Conservation (phyloP, 805 yeast genomes). For the Lachancea fermentati region DNA sequence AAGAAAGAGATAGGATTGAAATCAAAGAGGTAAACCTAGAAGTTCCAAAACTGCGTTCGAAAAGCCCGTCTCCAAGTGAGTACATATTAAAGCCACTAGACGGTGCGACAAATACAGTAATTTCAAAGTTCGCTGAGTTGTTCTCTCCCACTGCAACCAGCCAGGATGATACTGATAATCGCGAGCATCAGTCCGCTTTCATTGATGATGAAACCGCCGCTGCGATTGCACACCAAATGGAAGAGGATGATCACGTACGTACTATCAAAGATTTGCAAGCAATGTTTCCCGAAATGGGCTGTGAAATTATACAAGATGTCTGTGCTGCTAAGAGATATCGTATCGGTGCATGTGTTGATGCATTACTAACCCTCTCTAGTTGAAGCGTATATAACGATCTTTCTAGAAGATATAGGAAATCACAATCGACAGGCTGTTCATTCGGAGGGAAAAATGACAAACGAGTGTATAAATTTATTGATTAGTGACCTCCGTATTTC, state of each 20-base stretch:
- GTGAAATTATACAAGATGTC: conserved; percentile 63
- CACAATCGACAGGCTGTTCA: conserved; percentile 7
- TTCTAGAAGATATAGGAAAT: conserved; percentile 5
- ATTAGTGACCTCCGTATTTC: too few species aligned
- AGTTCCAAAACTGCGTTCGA: not conserved
- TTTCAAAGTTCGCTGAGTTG: conserved; percentile 20
- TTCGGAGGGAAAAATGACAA: not conserved
- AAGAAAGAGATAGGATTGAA: not conserved
- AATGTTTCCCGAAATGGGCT: conserved; percentile 74
- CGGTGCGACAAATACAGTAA: conserved; percentile 22
- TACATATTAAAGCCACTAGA: conserved; percentile 23
- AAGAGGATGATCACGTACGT: conserved; percentile 40
- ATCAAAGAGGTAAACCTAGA: not conserved
- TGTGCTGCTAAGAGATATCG: conserved; percentile 58
- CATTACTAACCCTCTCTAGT: conserved; percentile 22
- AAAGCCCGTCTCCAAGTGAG: conserved; percentile 15
- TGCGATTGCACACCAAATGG: conserved; percentile 34
- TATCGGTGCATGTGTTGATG: conserved; percentile 68
- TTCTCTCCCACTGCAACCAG: conserved; percentile 8
- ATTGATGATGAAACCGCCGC: conserved; percentile 6
- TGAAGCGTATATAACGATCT: not conserved
- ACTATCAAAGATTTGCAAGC: conserved; percentile 47
- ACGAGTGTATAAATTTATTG: not conserved
- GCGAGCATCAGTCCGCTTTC: not conserved
- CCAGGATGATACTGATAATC: not conserved